Conservation (phyloP, 1,284 basidiomycete genomes). For the Boletellus sp. region DNA sequence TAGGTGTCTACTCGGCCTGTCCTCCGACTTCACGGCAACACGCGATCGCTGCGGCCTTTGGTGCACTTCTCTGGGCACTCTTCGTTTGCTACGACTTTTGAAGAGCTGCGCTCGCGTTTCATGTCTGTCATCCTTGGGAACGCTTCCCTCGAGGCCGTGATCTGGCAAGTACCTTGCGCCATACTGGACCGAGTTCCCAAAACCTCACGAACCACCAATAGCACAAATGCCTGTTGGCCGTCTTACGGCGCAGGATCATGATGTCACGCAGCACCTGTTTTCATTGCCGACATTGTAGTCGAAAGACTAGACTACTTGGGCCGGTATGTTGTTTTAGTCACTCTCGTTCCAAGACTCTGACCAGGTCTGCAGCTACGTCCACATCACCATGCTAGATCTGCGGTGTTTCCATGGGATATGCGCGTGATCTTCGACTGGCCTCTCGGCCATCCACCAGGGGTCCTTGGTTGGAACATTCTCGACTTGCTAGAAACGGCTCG, state of each 20-base stretch:
- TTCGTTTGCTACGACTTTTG: conserved; percentile 82
- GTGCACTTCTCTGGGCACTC: conserved; percentile 73
- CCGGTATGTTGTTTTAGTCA: conserved; percentile 63
- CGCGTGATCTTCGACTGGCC: conserved; percentile 77
- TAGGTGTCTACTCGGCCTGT: conserved; percentile 65
- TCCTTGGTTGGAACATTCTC: conserved; percentile 81
- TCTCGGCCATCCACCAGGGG: conserved; percentile 76
- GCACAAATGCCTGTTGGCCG: conserved; percentile 73
- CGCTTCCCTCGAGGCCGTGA: conserved; percentile 66
- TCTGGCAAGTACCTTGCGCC: conserved; percentile 68
- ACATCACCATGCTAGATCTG: conserved; percentile 76
- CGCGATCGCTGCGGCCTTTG: conserved; percentile 49
- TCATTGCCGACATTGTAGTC: conserved; percentile 59
- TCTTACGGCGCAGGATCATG: conserved; percentile 60
- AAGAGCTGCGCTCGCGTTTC: conserved; percentile 70
- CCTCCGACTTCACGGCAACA: too few species aligned
- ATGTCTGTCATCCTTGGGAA: conserved; percentile 68
- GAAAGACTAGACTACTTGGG: conserved; percentile 75
- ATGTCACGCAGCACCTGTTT: conserved; percentile 62
- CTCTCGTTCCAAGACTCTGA: conserved; percentile 65
- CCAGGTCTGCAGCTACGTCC: conserved; percentile 66
- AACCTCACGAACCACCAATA: conserved; percentile 44
- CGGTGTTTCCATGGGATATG: conserved; percentile 68
- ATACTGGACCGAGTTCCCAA: conserved; percentile 76
- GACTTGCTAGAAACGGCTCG: conserved; percentile 77